Evolutionary conservation across 345 rosid species (phyloP).

Genomic region (Litchi chinensis): DNA sequence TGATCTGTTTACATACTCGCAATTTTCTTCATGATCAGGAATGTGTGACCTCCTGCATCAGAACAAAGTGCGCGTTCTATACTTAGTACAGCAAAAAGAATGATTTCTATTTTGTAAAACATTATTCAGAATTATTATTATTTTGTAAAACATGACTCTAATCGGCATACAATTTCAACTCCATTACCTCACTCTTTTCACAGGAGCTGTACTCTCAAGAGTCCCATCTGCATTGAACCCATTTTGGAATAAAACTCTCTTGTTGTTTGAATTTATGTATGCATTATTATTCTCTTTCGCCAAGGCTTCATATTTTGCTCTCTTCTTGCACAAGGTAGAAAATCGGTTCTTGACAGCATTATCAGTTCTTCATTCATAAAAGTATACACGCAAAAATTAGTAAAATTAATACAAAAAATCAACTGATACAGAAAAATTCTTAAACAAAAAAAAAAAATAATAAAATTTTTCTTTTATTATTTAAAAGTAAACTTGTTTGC

Average conservation of each 20-base stretch:
- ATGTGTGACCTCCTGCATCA: conserved; percentile 70
- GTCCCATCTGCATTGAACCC: conserved; percentile 44
- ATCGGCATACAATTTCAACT: conserved; percentile 8
- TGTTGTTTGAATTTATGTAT: conserved; percentile 62
- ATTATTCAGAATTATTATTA: neutral
- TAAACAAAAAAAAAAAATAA: neutral
- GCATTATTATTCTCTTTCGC: conserved; percentile 69
- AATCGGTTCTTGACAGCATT: conserved; percentile 98
- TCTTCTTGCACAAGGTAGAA: conserved; percentile 96
- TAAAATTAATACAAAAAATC: neutral
- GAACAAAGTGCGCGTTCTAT: conserved; percentile 6
- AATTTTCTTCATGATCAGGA: conserved; percentile 44
- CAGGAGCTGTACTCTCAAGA: conserved; percentile 43
- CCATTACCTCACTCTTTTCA: conserved; percentile 61
- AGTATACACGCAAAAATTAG: conserved; percentile 1
- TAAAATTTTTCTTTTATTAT: neutral
- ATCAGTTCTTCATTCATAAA: conserved; percentile 71
- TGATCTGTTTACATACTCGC: conserved; percentile 50
- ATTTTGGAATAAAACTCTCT: conserved; percentile 58
- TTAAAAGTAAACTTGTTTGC: conserved; percentile 36
- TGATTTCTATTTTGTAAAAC: neutral
- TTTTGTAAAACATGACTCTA: too few species aligned
- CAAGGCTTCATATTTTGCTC: conserved; percentile 90
- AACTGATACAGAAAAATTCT: neutral
- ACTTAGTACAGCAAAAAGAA: neutral